phyloP scores from a whole-genome alignment of 805 yeast genomes.

The Yarrowia sp. region DNA sequence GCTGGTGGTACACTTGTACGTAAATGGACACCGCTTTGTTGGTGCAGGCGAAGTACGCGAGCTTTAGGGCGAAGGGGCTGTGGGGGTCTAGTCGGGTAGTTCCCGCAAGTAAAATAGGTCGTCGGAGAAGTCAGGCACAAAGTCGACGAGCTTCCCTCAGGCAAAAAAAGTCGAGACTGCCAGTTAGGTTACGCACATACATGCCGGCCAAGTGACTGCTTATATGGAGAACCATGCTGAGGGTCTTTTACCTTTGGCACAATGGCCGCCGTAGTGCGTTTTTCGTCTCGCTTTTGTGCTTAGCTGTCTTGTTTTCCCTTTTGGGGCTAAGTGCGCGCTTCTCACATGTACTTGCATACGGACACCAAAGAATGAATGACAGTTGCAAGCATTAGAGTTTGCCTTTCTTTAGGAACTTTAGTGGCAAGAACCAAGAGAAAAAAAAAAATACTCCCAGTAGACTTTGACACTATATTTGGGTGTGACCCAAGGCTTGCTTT shows the following conservation, averaged over 20 bases:
- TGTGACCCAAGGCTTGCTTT: too few species aligned
- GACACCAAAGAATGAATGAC: conserved; percentile 8
- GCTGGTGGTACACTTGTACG: conserved; percentile 10
- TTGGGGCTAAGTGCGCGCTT: conserved; percentile 16
- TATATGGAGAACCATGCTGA: neutral
- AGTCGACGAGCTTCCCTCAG: too few species aligned
- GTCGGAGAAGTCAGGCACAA: too few species aligned
- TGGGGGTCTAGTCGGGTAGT: neutral
- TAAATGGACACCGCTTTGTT: neutral
- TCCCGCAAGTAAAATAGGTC: neutral
- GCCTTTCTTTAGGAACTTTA: neutral
- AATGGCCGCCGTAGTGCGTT: conserved; percentile 3
- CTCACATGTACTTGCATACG: conserved; percentile 20
- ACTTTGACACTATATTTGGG: neutral
- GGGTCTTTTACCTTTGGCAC: conserved; percentile 2
- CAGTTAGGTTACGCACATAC: neutral
- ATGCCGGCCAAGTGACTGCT: conserved; percentile 5
- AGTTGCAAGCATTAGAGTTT: neutral
- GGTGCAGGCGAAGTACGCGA: too few species aligned
- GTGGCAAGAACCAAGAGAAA: neutral
- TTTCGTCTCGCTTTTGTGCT: conserved; percentile 5
- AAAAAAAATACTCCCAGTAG: conserved; percentile 7
- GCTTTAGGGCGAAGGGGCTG: too few species aligned
- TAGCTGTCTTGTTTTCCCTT: neutral
- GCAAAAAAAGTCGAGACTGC: neutral